Base-by-base conservation (phyloP, 257 asterid species). In the Solanum chilense region DNA sequence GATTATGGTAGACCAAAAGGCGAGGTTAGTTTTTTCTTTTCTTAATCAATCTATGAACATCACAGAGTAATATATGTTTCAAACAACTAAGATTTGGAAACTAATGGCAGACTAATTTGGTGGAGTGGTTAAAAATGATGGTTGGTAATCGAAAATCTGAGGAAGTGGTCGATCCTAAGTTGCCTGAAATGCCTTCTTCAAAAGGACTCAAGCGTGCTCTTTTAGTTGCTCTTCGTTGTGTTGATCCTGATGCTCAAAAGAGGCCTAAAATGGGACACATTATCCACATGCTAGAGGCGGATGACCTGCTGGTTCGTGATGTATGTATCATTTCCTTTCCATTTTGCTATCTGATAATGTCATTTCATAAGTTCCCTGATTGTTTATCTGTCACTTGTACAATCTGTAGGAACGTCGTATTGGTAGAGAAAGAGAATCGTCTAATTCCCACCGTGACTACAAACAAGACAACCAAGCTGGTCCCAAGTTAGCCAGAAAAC, bases 221-320 rank as follows among this genome's bases (percentile, higher is more conserved):
- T 86, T 89, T 96, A 92, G 98, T 95, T 27, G 98, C 99, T 89
- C 98, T 96, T 82, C 92, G 95, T 29, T 96, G 99, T 90, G 99
- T 96, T 52, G 99, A 96, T 88, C 98, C 99, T 11, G 99, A 96
- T 88, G 97, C 98, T 44, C 95, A 93, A 64, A 96, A 96, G 93
- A 94, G 99, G 90, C 98, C 99, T 81, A 96, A 96, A 88, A 94
- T 95, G 98, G 98, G 98, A 83, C 96, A 96, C 87, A 91, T 95
- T 47, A 91, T 96, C 88, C 98, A 95, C 93, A 95, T 95, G 98
- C 95, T 96, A 11, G 99, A 95, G 90, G 94, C 98, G 1, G 98
- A 96, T 86, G 98, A 95, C 91, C 86, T 94, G 88, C 89, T 91
- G 78, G 88, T 94, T 60, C 95, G 94, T 45, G 96, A 95, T 91